Percentiles rank a stretch among this genome's conserved stretches.
phyloP scores from a whole-genome alignment of 331 rosid genomes.

The Rhamnella rubrinervis region DNA sequence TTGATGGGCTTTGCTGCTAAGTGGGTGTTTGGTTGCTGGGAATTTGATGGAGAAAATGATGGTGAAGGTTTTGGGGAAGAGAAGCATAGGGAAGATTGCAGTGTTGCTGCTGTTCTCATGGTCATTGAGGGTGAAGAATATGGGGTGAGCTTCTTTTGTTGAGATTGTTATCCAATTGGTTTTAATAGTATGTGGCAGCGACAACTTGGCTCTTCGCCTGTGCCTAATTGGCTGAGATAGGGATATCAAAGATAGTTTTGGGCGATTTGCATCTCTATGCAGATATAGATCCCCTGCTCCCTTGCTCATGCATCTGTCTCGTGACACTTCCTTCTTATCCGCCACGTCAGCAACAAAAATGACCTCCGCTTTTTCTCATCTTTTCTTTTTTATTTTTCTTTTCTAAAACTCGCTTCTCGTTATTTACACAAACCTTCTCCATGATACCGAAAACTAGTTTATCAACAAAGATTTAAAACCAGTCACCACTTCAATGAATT shows the following conservation, averaged over 20 bases:
- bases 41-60: slow-evolving; percentile 19
- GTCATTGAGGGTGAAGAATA: slow-evolving; percentile 15
- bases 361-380: too few relatives aligned
- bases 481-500: too few relatives aligned
- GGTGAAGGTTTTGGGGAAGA: slow-evolving; percentile 43
- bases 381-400: too few relatives aligned
- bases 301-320: neutral
- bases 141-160: neutral
- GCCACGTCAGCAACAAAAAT: neutral
- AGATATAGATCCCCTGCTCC: neutral
- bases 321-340: neutral
- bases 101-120: slow-evolving; percentile 41
- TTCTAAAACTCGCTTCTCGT: too few relatives aligned
- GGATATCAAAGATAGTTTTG: slow-evolving; percentile 49
- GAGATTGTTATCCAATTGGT: slow-evolving; percentile 1
- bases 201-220: slow-evolving; percentile 48
- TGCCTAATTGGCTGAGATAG: slow-evolving; percentile 46
- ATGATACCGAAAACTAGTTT: too few relatives aligned
- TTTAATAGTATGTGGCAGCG: slow-evolving; percentile 6
- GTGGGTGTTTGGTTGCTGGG: slow-evolving; percentile 32
- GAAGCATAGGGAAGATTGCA: slow-evolving; percentile 59
- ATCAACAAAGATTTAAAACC: too few relatives aligned
- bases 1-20: slow-evolving; percentile 43
- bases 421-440: too few relatives aligned
- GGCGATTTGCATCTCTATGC: neutral